Base-by-base conservation (phyloP, 441 rosid species). In the Mallotus repandus region DNA sequence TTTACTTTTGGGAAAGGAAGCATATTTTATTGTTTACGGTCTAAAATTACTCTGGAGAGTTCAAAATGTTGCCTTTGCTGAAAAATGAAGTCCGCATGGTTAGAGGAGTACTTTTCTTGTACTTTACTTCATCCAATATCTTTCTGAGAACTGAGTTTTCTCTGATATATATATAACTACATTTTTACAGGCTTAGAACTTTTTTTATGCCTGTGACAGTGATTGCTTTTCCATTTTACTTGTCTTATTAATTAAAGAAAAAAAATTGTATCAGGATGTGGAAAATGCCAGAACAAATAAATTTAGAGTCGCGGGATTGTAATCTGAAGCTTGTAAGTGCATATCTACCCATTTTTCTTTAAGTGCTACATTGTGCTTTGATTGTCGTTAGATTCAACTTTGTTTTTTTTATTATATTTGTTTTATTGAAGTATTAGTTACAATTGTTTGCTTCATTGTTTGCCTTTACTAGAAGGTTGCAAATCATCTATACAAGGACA, bases 281-380 rank as follows among this genome's bases (percentile, higher is more conserved):
- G 91, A 72, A 53, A 46, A 53, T 73, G 38, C 84, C 87, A 72
- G 79, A 81, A 61, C 64, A 52, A 55, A 66, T 66, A n/a, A 46
- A 13, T 25, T 57, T 63, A 69, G 79, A 73, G 66, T 66, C 77
- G 45, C 69, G 29, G 78, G 84, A 53, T 63, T 80, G 86, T 68
- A 57, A 83, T 77, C 63, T 35, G 10, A 75, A 85, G 64, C 77
- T 74, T 56, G 92, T 89, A 81, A 88, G 92, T 80, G 64, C 21
- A 45, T 56, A 3, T 32, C n/a, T 63, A 25, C 71, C 38, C 48
- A 35, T n/a, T 35, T 58, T 49, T 38, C 41, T 38, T 29, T n/a
- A 43, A 70, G 54, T 32, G n/a, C 62, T 15, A 25, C 57, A 61
- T 64, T 62, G 64, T 29, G 38, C 57, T 71, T 25, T 63, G 53